phyloP scores from a whole-genome alignment of 1,284 basidiomycete species.

The Leccinum subspadiceum region DNA sequence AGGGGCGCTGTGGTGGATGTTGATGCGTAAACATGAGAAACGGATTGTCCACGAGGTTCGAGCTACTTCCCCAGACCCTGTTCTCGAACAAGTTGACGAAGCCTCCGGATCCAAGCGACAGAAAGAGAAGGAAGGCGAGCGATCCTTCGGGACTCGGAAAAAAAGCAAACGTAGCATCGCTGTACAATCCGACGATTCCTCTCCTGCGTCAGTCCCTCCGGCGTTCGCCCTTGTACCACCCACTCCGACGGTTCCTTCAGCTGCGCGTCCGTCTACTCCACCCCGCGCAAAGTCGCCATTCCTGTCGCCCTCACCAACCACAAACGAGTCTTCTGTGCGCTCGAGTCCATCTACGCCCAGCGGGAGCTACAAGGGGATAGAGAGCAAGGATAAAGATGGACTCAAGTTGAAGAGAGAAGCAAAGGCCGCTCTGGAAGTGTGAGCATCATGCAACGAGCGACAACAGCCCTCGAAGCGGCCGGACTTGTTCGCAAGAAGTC shows the following conservation, averaged over 20 bases:
- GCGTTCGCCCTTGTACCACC: slow-evolving; percentile 70
- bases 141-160: slow-evolving; percentile 19
- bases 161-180: slow-evolving; percentile 24
- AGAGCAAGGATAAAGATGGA: slow-evolving; percentile 45
- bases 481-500: slow-evolving; percentile 81
- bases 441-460: slow-evolving; percentile 91
- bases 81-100: slow-evolving; percentile 28
- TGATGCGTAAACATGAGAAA: slow-evolving; percentile 77
- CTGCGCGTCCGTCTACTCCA: slow-evolving; percentile 48
- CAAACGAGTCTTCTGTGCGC: slow-evolving; percentile 45
- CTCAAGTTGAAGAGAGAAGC: slow-evolving; percentile 47
- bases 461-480: slow-evolving; percentile 80
- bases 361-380: slow-evolving; percentile 42
- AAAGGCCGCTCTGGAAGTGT: slow-evolving; percentile 82
- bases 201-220: slow-evolving; percentile 62
- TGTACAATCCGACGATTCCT: slow-evolving; percentile 28
- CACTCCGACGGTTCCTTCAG: slow-evolving; percentile 57
- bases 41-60: slow-evolving; percentile 42
- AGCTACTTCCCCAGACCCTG: slow-evolving; percentile 26
- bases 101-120: slow-evolving; percentile 27
- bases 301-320: slow-evolving; percentile 62
- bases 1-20: slow-evolving; percentile 96
- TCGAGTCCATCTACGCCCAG: slow-evolving; percentile 68
- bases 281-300: slow-evolving; percentile 53
- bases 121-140: slow-evolving; percentile 34